Base-by-base conservation (phyloP, 2,329 filamentous ascomycete species). In the Venturiaceae sp. region DNA sequence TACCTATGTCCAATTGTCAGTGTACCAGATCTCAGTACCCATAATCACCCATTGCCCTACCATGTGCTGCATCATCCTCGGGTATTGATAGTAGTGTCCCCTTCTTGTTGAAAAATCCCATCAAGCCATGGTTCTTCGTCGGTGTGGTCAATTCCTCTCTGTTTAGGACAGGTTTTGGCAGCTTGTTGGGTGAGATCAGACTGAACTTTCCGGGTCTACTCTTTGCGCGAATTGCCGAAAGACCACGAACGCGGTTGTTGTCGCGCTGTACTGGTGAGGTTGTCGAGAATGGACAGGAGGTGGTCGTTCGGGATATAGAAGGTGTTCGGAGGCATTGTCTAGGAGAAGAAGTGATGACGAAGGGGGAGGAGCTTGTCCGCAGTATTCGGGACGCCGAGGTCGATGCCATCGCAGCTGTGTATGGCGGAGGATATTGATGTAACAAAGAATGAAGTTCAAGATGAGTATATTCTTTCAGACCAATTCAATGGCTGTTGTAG, bases 21-120 rank as follows among this genome's bases (percentile, higher is more conserved):
- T 50, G 36, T 55, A 13, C 19, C 28, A 19, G n/a, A n/a, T 30
- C 28, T 23, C 23, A 33, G n/a, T 23, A 19, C 52, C 14, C 6
- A 36, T 53, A 3, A 26, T 11, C 32, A 30, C 4, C 4, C 32
- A 23, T 36, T 8, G 3, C 9, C 74, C 62, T 72, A 83, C 82
- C 94, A 72, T 94, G 86, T 63, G 82, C 77, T 54, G 78, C 70
- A 58, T 88, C 84, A 64, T 92, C 85, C 36, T 83, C 80, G 5
- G 92, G 91, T 7, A 85, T 85, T 65, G 81, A 80, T 66, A 96
- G 72, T n/a, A 85, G 74, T 67, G 84, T 82, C 63, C 83, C 82
- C 63, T 85, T 80, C 62, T 80, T 79, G 66, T 86, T 84, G 74
- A 99, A 97, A 75, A 99, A 99, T 1, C 83, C 86, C 87, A 89